Evolutionary conservation across 192 early-diverging fungal species (phyloP).

Genomic region (Jimgerdemannia flammicorona): DNA sequence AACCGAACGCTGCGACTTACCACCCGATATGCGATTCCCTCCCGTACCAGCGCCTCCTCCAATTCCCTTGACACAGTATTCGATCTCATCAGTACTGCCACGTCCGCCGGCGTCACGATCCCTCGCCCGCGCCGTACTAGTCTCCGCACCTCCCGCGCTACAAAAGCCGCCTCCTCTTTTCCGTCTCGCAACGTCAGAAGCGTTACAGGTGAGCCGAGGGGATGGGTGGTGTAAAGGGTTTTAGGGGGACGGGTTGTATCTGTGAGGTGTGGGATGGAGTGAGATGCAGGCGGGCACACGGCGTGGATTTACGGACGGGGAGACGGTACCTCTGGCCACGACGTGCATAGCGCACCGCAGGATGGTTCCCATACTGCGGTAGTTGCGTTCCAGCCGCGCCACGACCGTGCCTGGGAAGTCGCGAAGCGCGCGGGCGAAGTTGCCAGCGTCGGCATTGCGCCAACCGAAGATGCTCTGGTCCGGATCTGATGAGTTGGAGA

Average conservation of each 20-base stretch:
- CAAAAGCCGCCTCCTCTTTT: slow-evolving; percentile 3
- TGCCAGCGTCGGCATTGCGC: slow-evolving; percentile 16
- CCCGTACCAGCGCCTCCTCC: slow-evolving; percentile 5
- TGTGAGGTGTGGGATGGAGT: not conserved
- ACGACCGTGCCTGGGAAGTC: slow-evolving; percentile 1
- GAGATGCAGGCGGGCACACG: not conserved
- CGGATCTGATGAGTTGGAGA: slow-evolving; percentile 11
- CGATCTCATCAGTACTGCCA: slow-evolving; percentile 16
- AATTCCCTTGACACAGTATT: slow-evolving; percentile 5
- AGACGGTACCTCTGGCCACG: slow-evolving; percentile 16
- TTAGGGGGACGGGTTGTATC: slow-evolving; percentile 9
- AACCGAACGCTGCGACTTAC: slow-evolving; percentile 1
- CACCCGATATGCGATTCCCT: slow-evolving; percentile 11
- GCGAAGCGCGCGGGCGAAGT: slow-evolving; percentile 13
- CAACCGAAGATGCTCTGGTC: slow-evolving; percentile 30
- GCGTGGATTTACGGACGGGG: not conserved
- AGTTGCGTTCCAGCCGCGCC: slow-evolving; percentile 15
- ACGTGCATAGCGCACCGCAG: slow-evolving; percentile 13
- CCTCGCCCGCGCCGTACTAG: slow-evolving; percentile 8
- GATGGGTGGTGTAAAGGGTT: slow-evolving; percentile 10
- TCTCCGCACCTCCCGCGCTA: slow-evolving; percentile 12
- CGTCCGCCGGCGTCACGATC: slow-evolving; percentile 11
- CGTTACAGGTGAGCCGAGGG: slow-evolving; percentile 3
- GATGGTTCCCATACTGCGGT: slow-evolving; percentile 17
- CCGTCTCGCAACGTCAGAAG: not conserved